phyloP scores from a whole-genome alignment of 257 asterid species.

The Solanum rostratum region DNA sequence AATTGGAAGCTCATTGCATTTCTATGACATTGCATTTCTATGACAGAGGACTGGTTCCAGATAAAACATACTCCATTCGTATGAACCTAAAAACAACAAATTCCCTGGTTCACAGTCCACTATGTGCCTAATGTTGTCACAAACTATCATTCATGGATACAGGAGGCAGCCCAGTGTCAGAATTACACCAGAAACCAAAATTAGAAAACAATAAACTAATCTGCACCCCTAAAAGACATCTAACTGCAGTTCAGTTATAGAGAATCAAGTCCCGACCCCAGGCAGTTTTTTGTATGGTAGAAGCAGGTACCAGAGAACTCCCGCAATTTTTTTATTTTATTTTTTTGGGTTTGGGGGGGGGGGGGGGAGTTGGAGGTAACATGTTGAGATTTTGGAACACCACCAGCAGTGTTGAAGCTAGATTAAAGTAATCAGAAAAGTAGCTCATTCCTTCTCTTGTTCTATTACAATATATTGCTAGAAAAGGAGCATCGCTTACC shows the following conservation, averaged over 20 bases:
- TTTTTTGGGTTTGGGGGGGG: no score
- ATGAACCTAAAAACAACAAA: not conserved
- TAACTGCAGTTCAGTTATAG: not conserved
- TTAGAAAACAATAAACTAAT: not conserved
- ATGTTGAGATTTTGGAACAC: not conserved
- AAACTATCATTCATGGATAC: not conserved
- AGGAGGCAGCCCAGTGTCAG: not conserved
- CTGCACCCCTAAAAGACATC: not conserved
- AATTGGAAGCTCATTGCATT: not conserved
- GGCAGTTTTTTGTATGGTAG: not conserved
- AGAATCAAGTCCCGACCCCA: not conserved
- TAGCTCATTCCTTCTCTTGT: not conserved
- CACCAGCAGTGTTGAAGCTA: not conserved
- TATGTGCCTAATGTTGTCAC: not conserved
- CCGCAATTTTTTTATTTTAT: not conserved
- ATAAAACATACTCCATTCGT: not conserved
- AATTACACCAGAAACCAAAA: not conserved
- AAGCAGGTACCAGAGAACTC: not conserved
- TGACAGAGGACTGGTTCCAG: not conserved
- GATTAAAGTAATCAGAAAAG: not conserved
- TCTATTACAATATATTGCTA: not conserved
- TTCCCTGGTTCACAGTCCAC: not conserved
- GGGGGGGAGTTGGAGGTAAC: not conserved
- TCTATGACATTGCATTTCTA: not conserved
- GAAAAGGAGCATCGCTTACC: conserved; percentile 39